Percentiles rank a stretch among this genome's conserved stretches.
These are phyloP conservation scores for Penicillium cinerascens DNA, from an alignment of 495 filamentous ascomycete species.

Conservation along the genomic window DNA sequence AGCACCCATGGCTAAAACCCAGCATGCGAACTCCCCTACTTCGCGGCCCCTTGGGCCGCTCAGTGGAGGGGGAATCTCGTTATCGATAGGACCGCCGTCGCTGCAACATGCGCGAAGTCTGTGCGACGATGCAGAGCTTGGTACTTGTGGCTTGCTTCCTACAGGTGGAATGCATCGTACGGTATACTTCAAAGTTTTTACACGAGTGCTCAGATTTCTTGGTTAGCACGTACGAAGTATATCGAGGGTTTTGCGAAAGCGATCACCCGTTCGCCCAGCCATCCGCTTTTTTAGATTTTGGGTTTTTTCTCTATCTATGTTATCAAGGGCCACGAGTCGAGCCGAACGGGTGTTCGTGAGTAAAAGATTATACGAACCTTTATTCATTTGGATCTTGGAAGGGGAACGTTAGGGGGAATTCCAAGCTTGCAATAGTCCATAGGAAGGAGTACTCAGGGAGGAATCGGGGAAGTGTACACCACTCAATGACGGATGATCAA, in stretches of 20 bases:
- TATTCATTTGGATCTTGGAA: background rate
- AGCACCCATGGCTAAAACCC: background rate
- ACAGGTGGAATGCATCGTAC: background rate
- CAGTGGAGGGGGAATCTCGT: slow-evolving; percentile 21
- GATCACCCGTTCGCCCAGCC: slow-evolving; percentile 17
- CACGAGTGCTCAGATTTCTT: no score
- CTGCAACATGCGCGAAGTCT: slow-evolving; percentile 16
- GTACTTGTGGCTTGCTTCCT: background rate
- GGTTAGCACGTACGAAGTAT: background rate
- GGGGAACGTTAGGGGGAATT: background rate
- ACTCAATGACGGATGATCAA: slow-evolving; percentile 5
- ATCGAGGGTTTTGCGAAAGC: background rate
- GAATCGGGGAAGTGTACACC: background rate
- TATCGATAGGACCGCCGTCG: slow-evolving; percentile 19
- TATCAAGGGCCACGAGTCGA: background rate
- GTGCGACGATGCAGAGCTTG: slow-evolving; percentile 3
- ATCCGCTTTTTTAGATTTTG: slow-evolving; percentile 2
- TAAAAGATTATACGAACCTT: background rate
- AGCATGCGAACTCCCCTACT: slow-evolving; percentile 3
- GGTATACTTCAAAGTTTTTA: no score
- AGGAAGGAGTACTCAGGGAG: no score
- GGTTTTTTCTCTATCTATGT: slow-evolving; percentile 3
- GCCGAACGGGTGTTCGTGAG: slow-evolving; percentile 3
- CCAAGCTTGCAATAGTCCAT: background rate
- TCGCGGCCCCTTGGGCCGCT: slow-evolving; percentile 4